Base-by-base conservation (phyloP, 306 rosid genomes). In the Cicer cuneatum region DNA sequence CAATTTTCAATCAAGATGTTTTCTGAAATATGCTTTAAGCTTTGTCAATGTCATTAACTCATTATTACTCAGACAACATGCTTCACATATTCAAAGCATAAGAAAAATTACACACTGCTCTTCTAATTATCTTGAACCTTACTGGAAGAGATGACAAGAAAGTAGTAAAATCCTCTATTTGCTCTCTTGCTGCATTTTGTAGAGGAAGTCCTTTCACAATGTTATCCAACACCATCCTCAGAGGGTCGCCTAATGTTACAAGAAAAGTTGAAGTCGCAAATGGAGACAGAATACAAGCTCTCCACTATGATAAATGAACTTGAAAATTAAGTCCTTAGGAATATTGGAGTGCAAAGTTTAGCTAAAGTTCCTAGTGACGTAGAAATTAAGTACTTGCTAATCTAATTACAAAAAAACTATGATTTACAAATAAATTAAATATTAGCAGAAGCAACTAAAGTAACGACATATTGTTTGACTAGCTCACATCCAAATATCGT, bases 71-170 rank as follows among this genome's bases (percentile, higher is more conserved):
- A 39, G 11, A 63, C 7, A 35, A 69, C 66, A 47, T 73, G 71
- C 72, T 62, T 73, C 21, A 40, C 39, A 46, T 63, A 62, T 13
- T 56, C 66, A 67, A 40, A 66, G 54, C 73, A 60, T 43, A 66
- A 33, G 49, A 72, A 76, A 57, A 80, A 49, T 63, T 71, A 72
- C 53, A 54, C 54, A 10, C 11, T 47, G 41, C 53, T 19, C 43
- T 51, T 38, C 45, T 14, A 6, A 48, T 10, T 37, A 41, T 49
- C 46, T 56, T 13, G 29, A 72, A 39, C 75, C 98, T 83, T 89
- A 94, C 98, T 12, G 84, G 83, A 74, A 94, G 85, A 82, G 89
- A 83, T 62, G 87, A 82, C 16, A 90, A 67, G 68, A 88, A 33
- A 21, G 77, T 89, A 75, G 66, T 74, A 72, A 88, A 79, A 76